phyloP scores from a whole-genome alignment of 2,329 filamentous ascomycete genomes.

The Eutypella sp. region DNA sequence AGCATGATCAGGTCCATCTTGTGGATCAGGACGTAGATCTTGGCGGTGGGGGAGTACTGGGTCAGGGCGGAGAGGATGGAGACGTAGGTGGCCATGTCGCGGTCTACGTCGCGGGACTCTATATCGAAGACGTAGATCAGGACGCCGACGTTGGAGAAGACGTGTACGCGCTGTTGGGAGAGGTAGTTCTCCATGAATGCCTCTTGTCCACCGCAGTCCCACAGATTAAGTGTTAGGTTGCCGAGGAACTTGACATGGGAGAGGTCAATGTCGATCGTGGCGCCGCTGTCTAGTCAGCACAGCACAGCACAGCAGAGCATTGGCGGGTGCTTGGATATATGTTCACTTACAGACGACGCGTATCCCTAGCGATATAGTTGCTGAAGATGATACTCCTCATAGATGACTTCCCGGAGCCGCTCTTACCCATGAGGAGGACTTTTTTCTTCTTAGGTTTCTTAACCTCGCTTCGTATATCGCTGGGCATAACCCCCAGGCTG shows the following conservation, averaged over 20 bases:
- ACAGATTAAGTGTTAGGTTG: slow-evolving; percentile 93
- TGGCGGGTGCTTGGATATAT: neutral
- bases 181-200: slow-evolving; percentile 99
- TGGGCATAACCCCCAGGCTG: slow-evolving; percentile 18
- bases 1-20: slow-evolving; percentile 96
- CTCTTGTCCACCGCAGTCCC: slow-evolving; percentile 98
- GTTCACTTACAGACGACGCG: slow-evolving; percentile 66
- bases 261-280: slow-evolving; percentile 97
- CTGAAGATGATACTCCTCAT: slow-evolving; percentile 99
- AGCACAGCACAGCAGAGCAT: neutral
- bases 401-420: slow-evolving; percentile 93
- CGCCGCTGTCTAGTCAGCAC: slow-evolving; percentile 49
- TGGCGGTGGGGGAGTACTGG: slow-evolving; percentile 75
- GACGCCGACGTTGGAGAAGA: slow-evolving; percentile 94
- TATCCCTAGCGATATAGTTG: slow-evolving; percentile 97
- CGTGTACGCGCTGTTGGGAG: slow-evolving; percentile 88
- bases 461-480: slow-evolving; percentile 43
- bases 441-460: slow-evolving; percentile 80
- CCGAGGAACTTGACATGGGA: slow-evolving; percentile 99
- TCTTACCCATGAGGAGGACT: slow-evolving; percentile 89
- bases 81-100: slow-evolving; percentile 87
- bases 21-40: slow-evolving; percentile 93
- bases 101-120: slow-evolving; percentile 88
- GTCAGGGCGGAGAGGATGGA: slow-evolving; percentile 83
- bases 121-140: slow-evolving; percentile 99